Percentiles rank a stretch among this genome's conserved stretches.
Conservation (phyloP, 192 early-diverging fungal species). For the Rhizoclosmatium sp. region DNA sequence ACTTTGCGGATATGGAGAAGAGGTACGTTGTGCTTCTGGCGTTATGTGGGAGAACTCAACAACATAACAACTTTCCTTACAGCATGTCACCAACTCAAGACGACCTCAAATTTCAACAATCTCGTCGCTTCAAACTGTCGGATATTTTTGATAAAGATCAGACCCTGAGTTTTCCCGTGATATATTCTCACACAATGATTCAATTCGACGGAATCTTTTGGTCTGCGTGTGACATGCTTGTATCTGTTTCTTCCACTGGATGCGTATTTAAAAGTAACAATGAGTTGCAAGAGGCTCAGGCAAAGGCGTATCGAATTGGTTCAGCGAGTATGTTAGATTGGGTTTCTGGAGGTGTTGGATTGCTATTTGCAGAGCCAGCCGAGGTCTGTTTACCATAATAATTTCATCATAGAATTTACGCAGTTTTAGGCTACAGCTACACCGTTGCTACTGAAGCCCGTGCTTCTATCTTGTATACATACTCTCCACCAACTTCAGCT, state of each 20-base stretch:
- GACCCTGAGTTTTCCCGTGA: not conserved
- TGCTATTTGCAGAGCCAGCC: not conserved
- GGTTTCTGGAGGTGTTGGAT: not conserved
- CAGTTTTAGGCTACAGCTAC: not conserved
- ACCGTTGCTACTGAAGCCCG: not conserved
- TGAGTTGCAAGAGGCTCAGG: not conserved
- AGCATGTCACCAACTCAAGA: not conserved
- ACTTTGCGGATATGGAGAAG: conserved; percentile 9
- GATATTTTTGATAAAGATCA: conserved; percentile 2
- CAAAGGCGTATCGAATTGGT: not conserved
- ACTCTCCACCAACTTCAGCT: conserved; percentile 4
- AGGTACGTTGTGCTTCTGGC: not conserved
- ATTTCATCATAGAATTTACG: not conserved
- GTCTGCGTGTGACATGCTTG: conserved; percentile 23
- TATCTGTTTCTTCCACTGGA: conserved; percentile 16
- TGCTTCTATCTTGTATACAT: not conserved
- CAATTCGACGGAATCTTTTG: conserved; percentile 35
- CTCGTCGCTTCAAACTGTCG: conserved; percentile 29
- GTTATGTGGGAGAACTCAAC: too few relatives aligned
- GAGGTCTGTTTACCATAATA: not conserved
- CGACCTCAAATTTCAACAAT: conserved; percentile 33
- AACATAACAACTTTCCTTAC: too few relatives aligned
- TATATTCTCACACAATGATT: conserved; percentile 11
- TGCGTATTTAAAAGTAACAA: conserved; percentile 7
- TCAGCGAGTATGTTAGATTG: not conserved